Evolutionary conservation across 2,329 filamentous ascomycete genomes (phyloP).

Genomic region (Fusarium denticulatum): DNA sequence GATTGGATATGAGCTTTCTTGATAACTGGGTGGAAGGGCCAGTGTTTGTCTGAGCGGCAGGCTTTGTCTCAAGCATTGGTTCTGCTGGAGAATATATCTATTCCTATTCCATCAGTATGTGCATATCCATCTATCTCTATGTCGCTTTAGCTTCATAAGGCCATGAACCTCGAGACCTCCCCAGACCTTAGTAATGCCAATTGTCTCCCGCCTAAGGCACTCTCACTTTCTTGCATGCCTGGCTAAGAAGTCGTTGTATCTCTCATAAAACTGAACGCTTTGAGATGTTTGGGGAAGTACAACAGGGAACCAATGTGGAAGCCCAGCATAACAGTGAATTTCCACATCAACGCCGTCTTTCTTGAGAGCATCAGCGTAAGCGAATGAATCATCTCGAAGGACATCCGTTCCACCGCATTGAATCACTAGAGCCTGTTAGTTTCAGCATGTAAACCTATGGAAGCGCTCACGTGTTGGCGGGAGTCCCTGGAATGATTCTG

Average conservation of each 20-base stretch:
- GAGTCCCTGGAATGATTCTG: conserved; percentile 15
- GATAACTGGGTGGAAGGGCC: conserved; percentile 6
- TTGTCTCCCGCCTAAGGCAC: neutral
- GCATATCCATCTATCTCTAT: neutral
- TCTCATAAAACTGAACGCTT: conserved; percentile 4
- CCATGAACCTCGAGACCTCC: neutral
- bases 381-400: conserved; percentile 34
- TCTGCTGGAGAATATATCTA: neutral
- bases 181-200: too few species aligned
- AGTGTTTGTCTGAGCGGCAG: neutral
- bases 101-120: neutral
- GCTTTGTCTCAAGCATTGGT: too few species aligned
- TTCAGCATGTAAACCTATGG: fast-evolving
- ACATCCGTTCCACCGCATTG: conserved; percentile 35
- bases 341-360: conserved; percentile 24
- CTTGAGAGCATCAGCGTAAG: conserved; percentile 32
- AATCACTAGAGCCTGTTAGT: conserved; percentile 8
- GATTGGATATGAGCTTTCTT: conserved; percentile 11
- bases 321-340: conserved; percentile 26
- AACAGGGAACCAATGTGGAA: conserved; percentile 39
- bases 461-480: conserved; percentile 29
- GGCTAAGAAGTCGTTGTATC: conserved; percentile 10
- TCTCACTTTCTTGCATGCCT: neutral
- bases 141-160: neutral
- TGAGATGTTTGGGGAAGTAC: neutral